These are phyloP conservation scores for Acanthamoeba healyi DNA, from an alignment of 208 protist species.

Conservation along the genomic window DNA sequence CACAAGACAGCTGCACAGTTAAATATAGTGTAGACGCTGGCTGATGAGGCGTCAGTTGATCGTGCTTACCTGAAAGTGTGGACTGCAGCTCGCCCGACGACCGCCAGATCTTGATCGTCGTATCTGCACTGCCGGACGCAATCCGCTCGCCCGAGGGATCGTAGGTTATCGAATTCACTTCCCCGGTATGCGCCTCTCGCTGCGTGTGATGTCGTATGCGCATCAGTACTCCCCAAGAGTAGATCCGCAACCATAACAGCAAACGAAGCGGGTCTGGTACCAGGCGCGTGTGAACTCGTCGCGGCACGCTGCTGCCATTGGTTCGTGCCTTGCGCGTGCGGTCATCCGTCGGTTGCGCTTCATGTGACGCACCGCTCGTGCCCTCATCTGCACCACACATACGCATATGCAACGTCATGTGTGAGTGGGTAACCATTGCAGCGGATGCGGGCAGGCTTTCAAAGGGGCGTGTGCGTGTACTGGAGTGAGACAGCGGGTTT, in stretches of 20 bases:
- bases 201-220: no score
- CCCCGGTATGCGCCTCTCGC: neutral
- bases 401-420: no score
- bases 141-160: neutral
- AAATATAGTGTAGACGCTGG: no score
- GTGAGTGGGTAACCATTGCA: no score
- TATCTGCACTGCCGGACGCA: conserved; percentile 26
- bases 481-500: neutral
- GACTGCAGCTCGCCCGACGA: neutral
- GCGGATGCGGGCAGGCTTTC: no score
- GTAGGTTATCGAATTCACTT: conserved; percentile 29
- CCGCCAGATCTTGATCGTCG: conserved; percentile 37
- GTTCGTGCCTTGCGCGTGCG: neutral
- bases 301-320: conserved; percentile 29
- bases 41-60: no score
- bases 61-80: conserved; percentile 8
- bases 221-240: no score
- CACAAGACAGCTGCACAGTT: no score
- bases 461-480: neutral
- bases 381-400: neutral
- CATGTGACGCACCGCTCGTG: neutral
- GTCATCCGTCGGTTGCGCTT: neutral
- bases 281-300: neutral
- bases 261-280: neutral
- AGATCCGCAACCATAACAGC: neutral